Base-by-base conservation (phyloP, 495 filamentous ascomycete species). In the Symbiotaphrina buchneri region DNA sequence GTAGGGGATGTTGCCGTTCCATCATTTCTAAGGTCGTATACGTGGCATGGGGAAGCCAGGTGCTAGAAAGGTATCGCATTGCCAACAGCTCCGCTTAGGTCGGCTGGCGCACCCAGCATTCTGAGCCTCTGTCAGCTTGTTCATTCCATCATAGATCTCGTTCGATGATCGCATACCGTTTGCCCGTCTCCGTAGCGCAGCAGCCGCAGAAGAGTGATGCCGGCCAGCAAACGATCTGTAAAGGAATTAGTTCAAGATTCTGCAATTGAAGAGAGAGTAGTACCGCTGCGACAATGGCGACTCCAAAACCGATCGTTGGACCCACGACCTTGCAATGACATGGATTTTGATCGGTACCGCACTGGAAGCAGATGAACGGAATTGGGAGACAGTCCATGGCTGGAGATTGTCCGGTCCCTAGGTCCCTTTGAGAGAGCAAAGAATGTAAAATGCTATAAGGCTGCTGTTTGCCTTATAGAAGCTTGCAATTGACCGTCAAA, bases 241-340 rank as follows among this genome's bases (percentile, higher is more conserved):
- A 19, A 39, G 33, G 32, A 31, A 35, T 21, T 19, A 10, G 13
- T 32, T 17, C 32, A 31, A 8, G 8, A 13, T 25, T 25, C 7
- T 13, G 22, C 22, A 8, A 13, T 25, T 25, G 13, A 25, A 8
- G 8, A 13, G 7, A 7, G 22, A 25, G 8, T 30, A 59, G 57
- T 55, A 68, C 62, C 13, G 61, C 65, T 14, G 57, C 52, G 21
- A 63, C 50, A 26, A 71, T 40, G 1, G 58, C 55, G 18, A 49
- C 44, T 3, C 36, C 47, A 37, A 66, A 66, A 54, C 63, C 64
- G 15, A 70, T 34, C 1, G 65, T 68, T 16, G 67, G 67, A 6
- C 67, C 65, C 16, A 72, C 58, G 10, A 72, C 58, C 37, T 70
- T 70, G 47, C 63, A 69, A 31, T 57, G 63, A 33, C 67, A 70